A percentile compares a stretch with the other conserved stretches of the same genome.
Conservation (phyloP, 805 yeast species). For the Kodamaea kakaduensis region DNA sequence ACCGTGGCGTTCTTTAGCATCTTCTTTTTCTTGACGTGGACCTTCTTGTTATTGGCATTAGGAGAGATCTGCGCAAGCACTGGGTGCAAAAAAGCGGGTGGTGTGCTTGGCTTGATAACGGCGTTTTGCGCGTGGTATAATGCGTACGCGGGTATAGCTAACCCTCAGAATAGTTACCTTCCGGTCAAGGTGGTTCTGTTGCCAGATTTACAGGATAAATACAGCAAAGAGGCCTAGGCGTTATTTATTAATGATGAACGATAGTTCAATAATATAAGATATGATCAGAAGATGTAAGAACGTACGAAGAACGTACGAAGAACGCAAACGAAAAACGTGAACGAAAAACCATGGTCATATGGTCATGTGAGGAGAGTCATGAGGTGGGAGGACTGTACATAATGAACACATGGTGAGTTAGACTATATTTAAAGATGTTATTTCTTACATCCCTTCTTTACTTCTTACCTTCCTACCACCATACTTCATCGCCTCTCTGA, state of each 20-base stretch:
- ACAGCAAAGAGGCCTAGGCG: neutral
- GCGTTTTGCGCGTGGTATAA: conserved; percentile 44
- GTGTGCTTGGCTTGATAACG: conserved; percentile 40
- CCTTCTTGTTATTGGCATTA: conserved; percentile 40
- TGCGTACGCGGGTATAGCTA: conserved; percentile 50
- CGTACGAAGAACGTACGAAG: too few relatives aligned
- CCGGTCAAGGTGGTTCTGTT: conserved; percentile 47
- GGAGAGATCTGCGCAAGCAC: conserved; percentile 29
- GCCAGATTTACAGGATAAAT: conserved; percentile 34
- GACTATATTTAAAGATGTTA: too few relatives aligned
- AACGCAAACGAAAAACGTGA: too few relatives aligned
- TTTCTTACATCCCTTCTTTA: too few relatives aligned
- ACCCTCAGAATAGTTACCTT: conserved; percentile 58
- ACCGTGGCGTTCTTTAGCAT: conserved; percentile 40
- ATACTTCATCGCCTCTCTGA: too few relatives aligned
- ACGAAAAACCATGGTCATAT: too few relatives aligned
- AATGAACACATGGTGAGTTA: too few relatives aligned
- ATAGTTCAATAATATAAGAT: too few relatives aligned
- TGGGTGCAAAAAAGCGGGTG: conserved; percentile 33
- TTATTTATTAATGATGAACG: conserved; percentile 3
- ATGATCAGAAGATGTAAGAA: too few relatives aligned
- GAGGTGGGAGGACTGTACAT: too few relatives aligned
- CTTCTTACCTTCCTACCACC: too few relatives aligned
- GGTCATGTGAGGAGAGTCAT: too few relatives aligned
- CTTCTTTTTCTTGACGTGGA: conserved; percentile 38